These are phyloP conservation scores for thale cress (Arabidopsis thaliana) DNA, from an alignment of 345 rosid genomes.

Conservation along the genomic window TAIR10.1 NC_003075.7:12313501-12314000, in stretches of 20 bases:
- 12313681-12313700: not conserved
- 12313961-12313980: slow-evolving; percentile 8
- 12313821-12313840: not conserved
- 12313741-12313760: no score
- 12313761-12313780: no score
- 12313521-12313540: no score
- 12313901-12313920: slow-evolving; percentile 41
- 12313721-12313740: no score
- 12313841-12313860: slow-evolving; percentile 30
- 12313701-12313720: no score
- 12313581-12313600: not conserved
- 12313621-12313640: not conserved
- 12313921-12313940: slow-evolving; percentile 16
- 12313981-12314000: not conserved
- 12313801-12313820: not conserved
- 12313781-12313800: no score
- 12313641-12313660: not conserved
- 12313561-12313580: no score
- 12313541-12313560: no score
- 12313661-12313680: not conserved
- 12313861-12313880: slow-evolving; percentile 17
- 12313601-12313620: not conserved
- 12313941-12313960: slow-evolving; percentile 23
- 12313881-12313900: slow-evolving; percentile 17
- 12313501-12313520: not conserved